Evolutionary conservation across 352 stramenopile genomes (phyloP), one percentile per base, ranked within the genome.

Genomic region (Pythium chondricola): DNA sequence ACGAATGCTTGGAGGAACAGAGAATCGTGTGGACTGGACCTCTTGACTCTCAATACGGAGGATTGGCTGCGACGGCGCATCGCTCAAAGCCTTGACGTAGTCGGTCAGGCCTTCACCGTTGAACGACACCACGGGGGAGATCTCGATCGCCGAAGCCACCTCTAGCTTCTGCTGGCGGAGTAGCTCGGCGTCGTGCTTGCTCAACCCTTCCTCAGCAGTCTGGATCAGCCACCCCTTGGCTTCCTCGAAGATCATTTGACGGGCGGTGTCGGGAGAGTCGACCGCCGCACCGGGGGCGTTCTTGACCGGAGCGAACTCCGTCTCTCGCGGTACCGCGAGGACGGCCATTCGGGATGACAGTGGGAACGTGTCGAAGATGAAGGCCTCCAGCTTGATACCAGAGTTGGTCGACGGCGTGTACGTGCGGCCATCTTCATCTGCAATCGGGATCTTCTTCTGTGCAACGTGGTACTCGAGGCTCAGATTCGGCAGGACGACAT

Each of bases 341-440:
- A 98, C 80, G 0, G 87, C 93, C 88, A 99, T 97, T 16, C 63
- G 75, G 33, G 81, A 66, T 7, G 93, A 96, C 1, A 98, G 71
- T 32, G 92, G 88, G 59, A 99, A 99, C 4, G 98, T 93, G 69
- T 99, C 97, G 65, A 99, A 99, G 57, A 99, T 99, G 65, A 99
- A 99, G 6, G 86, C 84, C 66, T 99, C 97, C 16, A 99, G 68
- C 68, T 99, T 99, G 67, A 99, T 90, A 18, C 95, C 97, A 45
- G 97, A 97, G 58, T 95, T 96, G 11, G 55, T 61, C 6, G 55
- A 57, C 0, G 93, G 93, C 24, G 73, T 92, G 21, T 93, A 74
- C 22, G 82, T 97, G 10, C 65, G 52, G 27, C 89, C 87, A 17
- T 69, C 57, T 10, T 77, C 71, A 48, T 97, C 80, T 8, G 87